Conservation (phyloP, 305 asterid genomes). For the Rubia tinctorum region DNA sequence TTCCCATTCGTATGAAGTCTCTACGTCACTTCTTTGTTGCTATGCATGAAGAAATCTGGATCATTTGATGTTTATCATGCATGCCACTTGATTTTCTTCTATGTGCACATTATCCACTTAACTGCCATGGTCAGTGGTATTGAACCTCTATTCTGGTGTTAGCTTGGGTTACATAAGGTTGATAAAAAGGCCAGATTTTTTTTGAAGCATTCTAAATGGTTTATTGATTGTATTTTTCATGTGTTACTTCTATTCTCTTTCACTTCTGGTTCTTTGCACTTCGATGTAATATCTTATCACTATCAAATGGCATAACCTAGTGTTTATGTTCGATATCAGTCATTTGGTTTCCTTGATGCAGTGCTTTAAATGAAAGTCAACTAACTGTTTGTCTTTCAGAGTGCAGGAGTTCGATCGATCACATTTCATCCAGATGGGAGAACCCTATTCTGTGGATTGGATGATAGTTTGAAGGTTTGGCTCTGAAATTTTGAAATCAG, state of each 20-base stretch:
- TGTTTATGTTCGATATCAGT: neutral
- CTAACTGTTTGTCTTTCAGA: constrained; percentile 42
- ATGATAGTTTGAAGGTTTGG: constrained; percentile 87
- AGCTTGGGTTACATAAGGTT: neutral
- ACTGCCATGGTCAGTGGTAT: neutral
- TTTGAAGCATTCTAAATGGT: neutral
- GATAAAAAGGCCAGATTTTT: neutral
- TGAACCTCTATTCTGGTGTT: neutral
- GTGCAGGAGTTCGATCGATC: constrained; percentile 80
- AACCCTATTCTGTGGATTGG: constrained; percentile 86
- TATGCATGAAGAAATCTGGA: neutral
- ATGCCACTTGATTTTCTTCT: neutral
- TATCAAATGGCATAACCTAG: neutral
- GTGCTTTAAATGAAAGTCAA: constrained; percentile 4
- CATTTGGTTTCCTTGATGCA: neutral
- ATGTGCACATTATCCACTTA: constrained; percentile 2
- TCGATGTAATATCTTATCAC: neutral
- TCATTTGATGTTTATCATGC: neutral
- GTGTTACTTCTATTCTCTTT: neutral
- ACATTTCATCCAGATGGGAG: constrained; percentile 96
- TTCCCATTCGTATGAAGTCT: neutral
- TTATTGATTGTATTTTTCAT: neutral
- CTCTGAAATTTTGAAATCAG: constrained; percentile 18
- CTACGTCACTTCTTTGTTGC: neutral
- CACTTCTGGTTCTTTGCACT: neutral